Base-by-base conservation (phyloP, 768 basidiomycete species). In the Ramaria sp. region DNA sequence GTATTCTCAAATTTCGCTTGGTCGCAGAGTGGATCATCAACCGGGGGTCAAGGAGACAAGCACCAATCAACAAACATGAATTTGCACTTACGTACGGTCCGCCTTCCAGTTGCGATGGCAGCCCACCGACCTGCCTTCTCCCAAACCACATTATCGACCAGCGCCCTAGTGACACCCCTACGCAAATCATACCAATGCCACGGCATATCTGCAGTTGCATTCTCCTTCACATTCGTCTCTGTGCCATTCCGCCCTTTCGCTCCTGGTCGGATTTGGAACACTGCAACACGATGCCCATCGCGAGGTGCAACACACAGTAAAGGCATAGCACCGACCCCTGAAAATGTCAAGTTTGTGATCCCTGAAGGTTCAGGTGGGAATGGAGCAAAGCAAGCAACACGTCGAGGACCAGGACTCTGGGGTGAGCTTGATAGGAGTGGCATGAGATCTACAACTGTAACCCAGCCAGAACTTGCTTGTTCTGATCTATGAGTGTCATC, bases 131-230 rank as follows among this genome's bases (percentile, higher is more conserved):
- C 83, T 63, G 84, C 83, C 2, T 66, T 60, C 42, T 75, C 74
- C 76, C 80, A 82, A 24, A 69, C 70, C 12, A 84, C 69, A 12
- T 68, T 69, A 53, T 83, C 79, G 13, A 91, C 76, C 4, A 79
- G 69, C 5, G 82, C 87, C 2, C 75, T 73, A n/a, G 87, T 88
- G 24, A 78, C 72, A 5, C 89, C 89, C n/a, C 88, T 73, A 45
- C 77, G 73, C 20, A 92, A 71, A 59, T 81, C 78, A 59, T 91
- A 91, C 57, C 85, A 59, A 59, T 84, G 83, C 70, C 74, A 77
- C 7, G 77, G 73, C 13, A 65, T 41, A 45, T 30, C 49, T 4
- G 31, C 62, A 27, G 65, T 57, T 54, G 59, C 55, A 57, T 62
- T 61, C 19, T 49, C 53, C 58, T 42, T 45, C 57, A 34, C 20